phyloP scores from a whole-genome alignment of 2,329 filamentous ascomycete genomes.

The Passalora sequoiae region DNA sequence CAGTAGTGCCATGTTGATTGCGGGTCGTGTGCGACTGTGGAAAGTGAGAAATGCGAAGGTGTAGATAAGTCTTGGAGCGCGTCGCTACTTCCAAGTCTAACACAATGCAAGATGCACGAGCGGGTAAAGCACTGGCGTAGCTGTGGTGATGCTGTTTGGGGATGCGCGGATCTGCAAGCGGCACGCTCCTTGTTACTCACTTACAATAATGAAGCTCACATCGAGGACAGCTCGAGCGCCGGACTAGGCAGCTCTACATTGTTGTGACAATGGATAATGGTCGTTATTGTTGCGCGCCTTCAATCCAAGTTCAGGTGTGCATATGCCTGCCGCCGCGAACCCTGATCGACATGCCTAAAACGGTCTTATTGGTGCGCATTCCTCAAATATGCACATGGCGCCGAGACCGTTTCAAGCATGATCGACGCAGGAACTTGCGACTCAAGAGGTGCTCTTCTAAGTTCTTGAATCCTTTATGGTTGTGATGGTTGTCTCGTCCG shows the following conservation, averaged over 20 bases:
- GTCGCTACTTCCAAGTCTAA: not conserved
- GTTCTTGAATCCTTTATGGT: too few relatives aligned
- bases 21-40: not conserved
- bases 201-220: too few relatives aligned
- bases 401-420: not conserved
- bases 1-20: constrained; percentile 20
- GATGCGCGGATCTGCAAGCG: too few relatives aligned
- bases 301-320: not conserved
- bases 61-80: not conserved
- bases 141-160: constrained; percentile 6
- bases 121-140: not conserved
- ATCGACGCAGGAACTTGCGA: not conserved
- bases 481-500: too few relatives aligned
- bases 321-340: not conserved
- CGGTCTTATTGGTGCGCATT: constrained; percentile 2
- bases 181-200: too few relatives aligned
- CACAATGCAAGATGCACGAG: not conserved
- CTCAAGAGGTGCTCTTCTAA: too few relatives aligned
- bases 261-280: too few relatives aligned
- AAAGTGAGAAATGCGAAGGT: not conserved
- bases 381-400: not conserved
- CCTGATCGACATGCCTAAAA: not conserved
- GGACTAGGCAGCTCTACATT: constrained; percentile 8
- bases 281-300: not conserved
- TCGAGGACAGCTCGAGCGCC: constrained; percentile 3